These are phyloP conservation scores for Ensete glaucum DNA, from an alignment of 176 grass and related monocot genomes.

Conservation along the genomic window DNA sequence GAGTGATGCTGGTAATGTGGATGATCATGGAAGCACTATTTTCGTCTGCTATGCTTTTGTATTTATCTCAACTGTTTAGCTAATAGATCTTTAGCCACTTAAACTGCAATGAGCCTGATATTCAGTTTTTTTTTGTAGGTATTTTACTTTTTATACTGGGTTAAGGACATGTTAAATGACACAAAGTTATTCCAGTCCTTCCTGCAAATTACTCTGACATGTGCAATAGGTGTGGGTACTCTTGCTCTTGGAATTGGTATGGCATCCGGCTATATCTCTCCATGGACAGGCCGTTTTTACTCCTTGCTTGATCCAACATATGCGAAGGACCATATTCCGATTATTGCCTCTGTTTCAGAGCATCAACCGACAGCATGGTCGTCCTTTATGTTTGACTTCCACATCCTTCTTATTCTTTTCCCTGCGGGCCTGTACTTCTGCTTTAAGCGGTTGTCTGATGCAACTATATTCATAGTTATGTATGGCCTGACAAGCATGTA, in stretches of 20 bases:
- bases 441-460: slow-evolving; percentile 89
- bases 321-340: slow-evolving; percentile 97
- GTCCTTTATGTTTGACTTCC: slow-evolving; percentile 99
- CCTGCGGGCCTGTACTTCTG: slow-evolving; percentile 96
- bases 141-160: slow-evolving; percentile 24
- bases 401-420: slow-evolving; percentile 97
- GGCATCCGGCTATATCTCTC: slow-evolving; percentile 94
- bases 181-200: slow-evolving; percentile 73
- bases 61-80: not conserved
- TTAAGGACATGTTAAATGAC: slow-evolving; percentile 88
- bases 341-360: slow-evolving; percentile 96
- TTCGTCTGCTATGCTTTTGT: not conserved
- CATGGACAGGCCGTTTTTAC: slow-evolving; percentile 95
- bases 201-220: slow-evolving; percentile 77
- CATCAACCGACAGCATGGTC: slow-evolving; percentile 99
- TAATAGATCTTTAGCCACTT: not conserved
- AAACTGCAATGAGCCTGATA: not conserved
- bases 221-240: slow-evolving; percentile 55
- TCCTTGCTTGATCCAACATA: slow-evolving; percentile 99
- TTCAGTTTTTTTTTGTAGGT: slow-evolving; percentile 19
- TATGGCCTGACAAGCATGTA: slow-evolving; percentile 99
- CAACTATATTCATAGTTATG: slow-evolving; percentile 93
- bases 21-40: not conserved
- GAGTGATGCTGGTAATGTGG: not conserved
- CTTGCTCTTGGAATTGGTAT: slow-evolving; percentile 90